A percentile compares a stretch with the other conserved stretches of the same genome.
These are phyloP conservation scores for Aspergillus proliferans DNA, from an alignment of 2,329 filamentous ascomycete genomes.

Conservation along the genomic window DNA sequence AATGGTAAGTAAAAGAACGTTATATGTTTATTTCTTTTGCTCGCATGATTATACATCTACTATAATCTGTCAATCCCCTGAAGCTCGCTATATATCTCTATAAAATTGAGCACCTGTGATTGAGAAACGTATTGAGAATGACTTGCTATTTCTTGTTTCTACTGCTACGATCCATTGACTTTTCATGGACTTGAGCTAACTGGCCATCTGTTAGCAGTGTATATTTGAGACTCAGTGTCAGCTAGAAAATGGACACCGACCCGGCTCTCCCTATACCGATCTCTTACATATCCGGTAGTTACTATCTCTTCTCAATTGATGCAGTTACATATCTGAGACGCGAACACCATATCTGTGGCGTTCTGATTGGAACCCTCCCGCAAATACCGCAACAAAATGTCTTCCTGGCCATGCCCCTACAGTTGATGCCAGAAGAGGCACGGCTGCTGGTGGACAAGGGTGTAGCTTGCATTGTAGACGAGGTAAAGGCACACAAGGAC, in stretches of 20 bases:
- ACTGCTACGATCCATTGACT: conserved; percentile 3
- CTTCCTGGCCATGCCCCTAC: conserved; percentile 80
- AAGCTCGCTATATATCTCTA: conserved; percentile 43
- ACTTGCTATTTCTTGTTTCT: conserved; percentile 13
- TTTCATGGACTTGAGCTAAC: conserved; percentile 18
- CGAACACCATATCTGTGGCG: conserved; percentile 75
- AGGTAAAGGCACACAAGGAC: conserved; percentile 62
- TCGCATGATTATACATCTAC: conserved; percentile 60
- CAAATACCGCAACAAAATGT: conserved; percentile 93
- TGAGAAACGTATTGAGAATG: conserved; percentile 41
- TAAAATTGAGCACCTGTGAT: conserved; percentile 33
- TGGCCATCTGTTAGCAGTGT: conserved; percentile 11
- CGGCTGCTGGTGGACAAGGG: conserved; percentile 70
- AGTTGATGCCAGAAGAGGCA: conserved; percentile 87
- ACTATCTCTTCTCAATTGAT: conserved; percentile 83
- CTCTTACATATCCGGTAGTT: conserved; percentile 70
- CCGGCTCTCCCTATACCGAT: conserved; percentile 63
- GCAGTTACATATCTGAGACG: conserved; percentile 72
- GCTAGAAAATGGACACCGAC: conserved; percentile 26
- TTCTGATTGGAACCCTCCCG: conserved; percentile 79
- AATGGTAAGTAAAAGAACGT: conserved; percentile 24
- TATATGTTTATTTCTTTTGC: background rate
- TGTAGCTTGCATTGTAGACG: conserved; percentile 74
- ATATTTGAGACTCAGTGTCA: conserved; percentile 10
- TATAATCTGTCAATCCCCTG: conserved; percentile 81